Evolutionary conservation across 2,329 filamentous ascomycete genomes (phyloP), one percentile per base, ranked within the genome.

Genomic region (Cladosporium sp.): DNA sequence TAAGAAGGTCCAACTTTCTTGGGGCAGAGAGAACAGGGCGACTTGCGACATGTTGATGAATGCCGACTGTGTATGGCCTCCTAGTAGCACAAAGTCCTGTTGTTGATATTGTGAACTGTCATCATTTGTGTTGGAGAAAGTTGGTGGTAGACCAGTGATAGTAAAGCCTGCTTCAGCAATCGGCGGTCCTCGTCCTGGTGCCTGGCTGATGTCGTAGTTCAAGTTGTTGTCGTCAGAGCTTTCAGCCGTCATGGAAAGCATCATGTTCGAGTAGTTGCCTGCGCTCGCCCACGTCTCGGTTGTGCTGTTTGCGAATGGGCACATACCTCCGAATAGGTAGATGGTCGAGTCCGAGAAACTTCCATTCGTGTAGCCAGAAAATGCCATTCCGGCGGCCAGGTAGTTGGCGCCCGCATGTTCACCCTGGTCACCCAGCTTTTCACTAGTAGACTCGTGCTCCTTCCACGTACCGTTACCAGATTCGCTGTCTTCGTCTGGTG

Each of bases 41-140:
- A 94, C 87, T 51, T 92, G 91, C 65, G 92, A 96, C 90, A 96
- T 97, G 76, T 97, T 96, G 79, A 97, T 89, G 75, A 97, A 97
- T 0, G 93, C 93, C 18, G 82, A 78, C 70, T 87, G 83, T 0
- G 93, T 96, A 75, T 97, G 93, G 0, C 94, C 94, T 48, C 93
- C 94, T 18, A 97, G 80, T 25, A 97, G 79, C 14, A 97, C 86
- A 70, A 92, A 94, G 71, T 89, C 89, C 68, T 90, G 88, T 74
- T 93, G 88, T 74, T 93, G 90, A 5, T 88, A 89, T 48, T 89
- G 81, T 28, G 68, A 61, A 13, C 51, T 46, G 3, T 86, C 88
- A 18, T 78, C 79, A 8, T 86, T 88, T 5, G 84, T 84, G 73
- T 91, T 90, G 23, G 89, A 88, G 70, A 87, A 88, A 0, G 90